Conservation (phyloP, 495 filamentous ascomycete species). For the Immersiella caudata region DNA sequence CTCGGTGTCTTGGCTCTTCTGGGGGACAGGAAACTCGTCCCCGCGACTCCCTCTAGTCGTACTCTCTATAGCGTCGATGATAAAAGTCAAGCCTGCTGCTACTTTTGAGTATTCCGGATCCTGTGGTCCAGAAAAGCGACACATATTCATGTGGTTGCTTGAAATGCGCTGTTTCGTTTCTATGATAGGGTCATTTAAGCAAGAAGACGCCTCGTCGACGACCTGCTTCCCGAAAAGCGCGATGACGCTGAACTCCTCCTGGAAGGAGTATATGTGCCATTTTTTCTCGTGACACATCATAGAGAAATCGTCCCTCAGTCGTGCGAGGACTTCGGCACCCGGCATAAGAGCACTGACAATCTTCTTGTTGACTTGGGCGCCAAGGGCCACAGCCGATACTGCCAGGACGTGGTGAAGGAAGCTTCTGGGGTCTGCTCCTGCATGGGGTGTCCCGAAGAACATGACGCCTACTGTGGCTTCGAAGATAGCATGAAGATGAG, state of each 20-base stretch:
- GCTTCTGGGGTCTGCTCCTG: constrained; percentile 28
- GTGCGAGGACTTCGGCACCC: not conserved
- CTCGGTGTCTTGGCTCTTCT: not conserved
- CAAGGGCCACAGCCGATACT: constrained; percentile 6
- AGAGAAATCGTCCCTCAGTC: constrained; percentile 20
- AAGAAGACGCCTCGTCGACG: constrained; percentile 24
- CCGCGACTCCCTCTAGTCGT: not conserved
- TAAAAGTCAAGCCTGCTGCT: constrained; percentile 16
- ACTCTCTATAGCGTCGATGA: not conserved
- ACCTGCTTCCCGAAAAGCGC: constrained; percentile 16
- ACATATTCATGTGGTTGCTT: constrained; percentile 30
- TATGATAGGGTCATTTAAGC: constrained; percentile 17
- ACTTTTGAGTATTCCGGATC: constrained; percentile 26
- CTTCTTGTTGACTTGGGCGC: constrained; percentile 20
- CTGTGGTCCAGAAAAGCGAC: constrained; percentile 19
- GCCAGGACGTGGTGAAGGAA: constrained; percentile 18
- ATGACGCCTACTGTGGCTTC: constrained; percentile 26
- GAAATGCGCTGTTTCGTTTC: constrained; percentile 23
- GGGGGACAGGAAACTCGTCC: not conserved
- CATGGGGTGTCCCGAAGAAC: constrained; percentile 42
- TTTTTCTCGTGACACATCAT: constrained; percentile 16
- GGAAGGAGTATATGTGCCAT: constrained; percentile 18
- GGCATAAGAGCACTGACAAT: constrained; percentile 21
- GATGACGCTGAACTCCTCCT: constrained; percentile 17
- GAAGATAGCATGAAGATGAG: constrained; percentile 27